phyloP scores from a whole-genome alignment of 768 basidiomycete species.

The Hericium rajendrae region DNA sequence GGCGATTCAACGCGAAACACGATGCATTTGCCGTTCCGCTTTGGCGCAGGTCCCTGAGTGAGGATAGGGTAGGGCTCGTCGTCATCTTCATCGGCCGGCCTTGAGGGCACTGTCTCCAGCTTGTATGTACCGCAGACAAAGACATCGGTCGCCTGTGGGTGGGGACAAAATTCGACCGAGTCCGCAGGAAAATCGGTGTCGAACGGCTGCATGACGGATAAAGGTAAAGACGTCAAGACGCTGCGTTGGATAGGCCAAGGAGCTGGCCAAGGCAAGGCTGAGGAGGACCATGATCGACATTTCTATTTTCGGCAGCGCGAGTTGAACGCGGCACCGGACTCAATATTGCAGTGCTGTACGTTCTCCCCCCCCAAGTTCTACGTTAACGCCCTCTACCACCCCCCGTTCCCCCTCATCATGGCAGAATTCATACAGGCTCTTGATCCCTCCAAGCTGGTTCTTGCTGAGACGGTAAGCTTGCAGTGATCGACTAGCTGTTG shows the following conservation, averaged over 20 bases:
- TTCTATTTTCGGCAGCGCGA: no score
- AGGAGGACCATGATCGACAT: background rate
- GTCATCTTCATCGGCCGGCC: conserved; percentile 1
- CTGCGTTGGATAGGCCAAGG: no score
- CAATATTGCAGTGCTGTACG: no score
- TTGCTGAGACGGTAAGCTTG: conserved; percentile 45
- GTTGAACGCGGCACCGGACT: no score
- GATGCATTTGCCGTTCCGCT: conserved; percentile 63
- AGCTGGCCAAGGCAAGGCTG: background rate
- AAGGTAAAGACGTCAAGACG: background rate
- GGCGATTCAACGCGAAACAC: conserved; percentile 41
- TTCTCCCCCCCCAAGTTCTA: background rate
- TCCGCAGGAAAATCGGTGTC: conserved; percentile 85
- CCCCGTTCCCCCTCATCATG: conserved; percentile 20
- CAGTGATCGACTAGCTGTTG: background rate
- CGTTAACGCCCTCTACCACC: background rate
- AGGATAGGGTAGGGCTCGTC: conserved; percentile 1
- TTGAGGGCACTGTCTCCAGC: conserved; percentile 33
- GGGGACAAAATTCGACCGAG: conserved; percentile 85
- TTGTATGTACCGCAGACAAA: conserved; percentile 92
- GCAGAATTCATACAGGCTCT: conserved; percentile 62
- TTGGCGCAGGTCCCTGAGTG: conserved; percentile 20
- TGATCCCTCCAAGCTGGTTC: conserved; percentile 61
- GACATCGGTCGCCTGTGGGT: conserved; percentile 43
- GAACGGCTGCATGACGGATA: conserved; percentile 13